These are phyloP conservation scores for Vigna angularis DNA, from an alignment of 306 rosid genomes.

Conservation along the genomic window DNA sequence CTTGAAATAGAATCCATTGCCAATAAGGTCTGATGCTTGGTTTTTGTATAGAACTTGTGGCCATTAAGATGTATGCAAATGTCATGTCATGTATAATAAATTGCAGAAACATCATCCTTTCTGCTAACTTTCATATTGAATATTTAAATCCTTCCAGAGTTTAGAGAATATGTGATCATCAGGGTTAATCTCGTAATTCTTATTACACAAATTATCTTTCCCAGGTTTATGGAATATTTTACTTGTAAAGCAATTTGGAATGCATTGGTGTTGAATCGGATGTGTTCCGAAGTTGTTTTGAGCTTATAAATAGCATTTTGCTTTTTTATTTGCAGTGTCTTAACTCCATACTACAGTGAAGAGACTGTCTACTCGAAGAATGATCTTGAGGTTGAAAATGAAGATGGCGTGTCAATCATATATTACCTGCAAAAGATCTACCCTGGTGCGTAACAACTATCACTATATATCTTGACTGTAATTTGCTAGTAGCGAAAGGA, in stretches of 20 bases:
- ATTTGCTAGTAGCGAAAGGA: slow-evolving; percentile 32
- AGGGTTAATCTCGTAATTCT: not conserved
- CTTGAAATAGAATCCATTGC: not conserved
- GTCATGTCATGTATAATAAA: slow-evolving; percentile 17
- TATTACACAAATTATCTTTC: slow-evolving; percentile 11
- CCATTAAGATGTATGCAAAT: slow-evolving; percentile 30
- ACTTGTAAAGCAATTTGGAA: slow-evolving; percentile 15
- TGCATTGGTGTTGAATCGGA: slow-evolving; percentile 11
- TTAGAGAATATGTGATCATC: slow-evolving; percentile 30
- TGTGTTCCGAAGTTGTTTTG: slow-evolving; percentile 31
- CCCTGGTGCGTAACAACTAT: slow-evolving; percentile 73
- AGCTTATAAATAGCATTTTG: slow-evolving; percentile 32
- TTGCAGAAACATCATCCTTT: slow-evolving; percentile 38
- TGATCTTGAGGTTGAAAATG: slow-evolving; percentile 96
- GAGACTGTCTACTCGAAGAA: slow-evolving; percentile 93
- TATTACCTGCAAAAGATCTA: slow-evolving; percentile 95
- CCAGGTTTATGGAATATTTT: not conserved
- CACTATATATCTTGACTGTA: slow-evolving; percentile 35
- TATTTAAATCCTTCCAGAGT: slow-evolving; percentile 31
- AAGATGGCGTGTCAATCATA: slow-evolving; percentile 94
- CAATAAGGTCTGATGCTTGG: slow-evolving; percentile 43
- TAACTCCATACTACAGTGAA: slow-evolving; percentile 98
- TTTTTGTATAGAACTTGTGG: slow-evolving; percentile 33
- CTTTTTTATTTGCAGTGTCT: slow-evolving; percentile 64
- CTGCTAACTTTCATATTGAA: slow-evolving; percentile 27